Percentiles rank a stretch among this genome's conserved stretches.
phyloP scores from a whole-genome alignment of 768 basidiomycete species.

The Fomitopsis pulvina region DNA sequence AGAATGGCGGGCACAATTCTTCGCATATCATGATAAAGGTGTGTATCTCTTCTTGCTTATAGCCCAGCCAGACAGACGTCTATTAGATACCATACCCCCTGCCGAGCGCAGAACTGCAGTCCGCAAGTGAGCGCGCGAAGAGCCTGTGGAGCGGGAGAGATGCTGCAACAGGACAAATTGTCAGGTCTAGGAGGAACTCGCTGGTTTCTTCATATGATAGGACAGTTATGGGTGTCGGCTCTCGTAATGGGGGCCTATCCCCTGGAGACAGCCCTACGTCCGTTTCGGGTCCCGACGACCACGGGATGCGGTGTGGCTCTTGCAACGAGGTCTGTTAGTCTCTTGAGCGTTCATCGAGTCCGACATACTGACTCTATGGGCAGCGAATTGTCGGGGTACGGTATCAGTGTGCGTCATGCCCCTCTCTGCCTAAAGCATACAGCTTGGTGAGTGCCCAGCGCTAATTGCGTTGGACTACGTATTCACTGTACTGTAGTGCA shows the following conservation, averaged over 20 bases:
- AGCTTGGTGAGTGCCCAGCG: slow-evolving; percentile 53
- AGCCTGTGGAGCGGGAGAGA: slow-evolving; percentile 74
- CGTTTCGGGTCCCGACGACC: slow-evolving; percentile 33
- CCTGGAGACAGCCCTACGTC: slow-evolving; percentile 1
- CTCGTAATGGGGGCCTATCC: slow-evolving; percentile 1
- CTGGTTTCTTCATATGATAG: slow-evolving; percentile 58
- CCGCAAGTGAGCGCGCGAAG: slow-evolving; percentile 67
- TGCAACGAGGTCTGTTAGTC: slow-evolving; percentile 40
- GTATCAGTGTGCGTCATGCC: slow-evolving; percentile 89
- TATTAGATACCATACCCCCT: slow-evolving; percentile 84
- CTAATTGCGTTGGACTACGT: background rate
- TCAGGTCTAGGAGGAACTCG: slow-evolving; percentile 47
- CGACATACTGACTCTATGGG: background rate
- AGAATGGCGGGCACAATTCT: slow-evolving; percentile 72
- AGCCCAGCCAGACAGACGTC: background rate
- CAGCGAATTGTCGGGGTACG: slow-evolving; percentile 72
- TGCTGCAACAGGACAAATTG: slow-evolving; percentile 37
- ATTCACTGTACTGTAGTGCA: slow-evolving; percentile 47
- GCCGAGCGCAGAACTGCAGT: slow-evolving; percentile 64
- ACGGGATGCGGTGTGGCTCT: slow-evolving; percentile 53
- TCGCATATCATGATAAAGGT: slow-evolving; percentile 96
- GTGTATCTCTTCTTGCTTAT: slow-evolving; percentile 6
- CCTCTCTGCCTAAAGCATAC: slow-evolving; percentile 63
- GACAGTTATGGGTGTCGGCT: slow-evolving; percentile 54
- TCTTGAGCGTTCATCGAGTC: background rate